Conservation (phyloP, 2,329 filamentous ascomycete species). For the Penicillium sp. region DNA sequence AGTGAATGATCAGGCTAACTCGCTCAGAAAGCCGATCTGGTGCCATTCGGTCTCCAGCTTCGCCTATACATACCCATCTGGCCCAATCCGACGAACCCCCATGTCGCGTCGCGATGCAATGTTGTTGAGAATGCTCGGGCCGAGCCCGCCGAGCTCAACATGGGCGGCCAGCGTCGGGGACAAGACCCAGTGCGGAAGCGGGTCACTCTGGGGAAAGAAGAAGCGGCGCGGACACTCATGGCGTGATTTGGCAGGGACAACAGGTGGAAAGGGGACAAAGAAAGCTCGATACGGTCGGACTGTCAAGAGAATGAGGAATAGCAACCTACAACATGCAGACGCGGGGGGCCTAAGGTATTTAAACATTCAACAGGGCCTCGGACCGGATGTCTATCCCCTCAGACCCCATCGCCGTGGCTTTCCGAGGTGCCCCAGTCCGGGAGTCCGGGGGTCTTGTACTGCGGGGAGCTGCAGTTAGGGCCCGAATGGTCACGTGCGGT, state of each 20-base stretch:
- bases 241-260: neutral
- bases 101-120: conserved; percentile 54
- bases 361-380: conserved; percentile 15
- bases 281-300: neutral
- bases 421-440: conserved; percentile 16
- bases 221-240: conserved; percentile 25
- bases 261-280: neutral
- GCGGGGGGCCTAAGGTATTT: conserved; percentile 10
- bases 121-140: conserved; percentile 55
- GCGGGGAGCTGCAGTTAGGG: conserved; percentile 20
- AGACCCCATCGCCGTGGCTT: conserved; percentile 22
- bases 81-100: conserved; percentile 66
- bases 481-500: conserved; percentile 3
- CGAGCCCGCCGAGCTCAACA: conserved; percentile 11
- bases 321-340: neutral
- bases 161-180: conserved; percentile 27
- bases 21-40: neutral
- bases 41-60: neutral
- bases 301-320: neutral
- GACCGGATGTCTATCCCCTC: conserved; percentile 2
- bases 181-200: conserved; percentile 18
- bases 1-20: neutral
- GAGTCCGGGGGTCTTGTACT: neutral
- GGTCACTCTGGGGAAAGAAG: conserved; percentile 15
- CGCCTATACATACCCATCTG: conserved; percentile 61